Evolutionary conservation across 2,329 filamentous ascomycete genomes (phyloP), one percentile per base, ranked within the genome.

Genomic region (Diaporthe eres): DNA sequence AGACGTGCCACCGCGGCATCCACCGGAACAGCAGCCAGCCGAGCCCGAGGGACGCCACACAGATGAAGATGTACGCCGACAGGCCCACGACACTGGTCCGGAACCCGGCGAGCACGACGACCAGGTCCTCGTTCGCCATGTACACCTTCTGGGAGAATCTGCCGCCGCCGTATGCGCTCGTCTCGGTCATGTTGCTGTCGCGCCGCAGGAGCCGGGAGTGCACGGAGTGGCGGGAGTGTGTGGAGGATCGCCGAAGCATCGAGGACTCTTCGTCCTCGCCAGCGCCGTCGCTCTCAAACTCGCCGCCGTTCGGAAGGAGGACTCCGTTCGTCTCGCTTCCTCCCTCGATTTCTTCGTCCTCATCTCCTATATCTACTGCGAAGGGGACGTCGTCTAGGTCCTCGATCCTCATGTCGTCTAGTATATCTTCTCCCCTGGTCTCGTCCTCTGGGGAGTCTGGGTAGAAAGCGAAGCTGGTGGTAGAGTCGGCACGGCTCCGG

Each of bases 91-190:
- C 83, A 78, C 93, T 96, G 4, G 95, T 98, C 68, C 90, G 92
- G 84, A 98, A 99, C 0, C 97, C 97, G 34, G 96, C 95, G 81
- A 98, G 92, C 39, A 96, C 96, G 80, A 98, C 95, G 1, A 95
- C 98, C 78, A 99, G 87, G 83, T 99, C 97, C 84, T 99, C 97
- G 57, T 95, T 98, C 75, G 92, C 88, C 85, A 99, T 95, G 84
- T 98, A 97, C 34, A 98, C 90, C 85, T 98, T 98, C 84, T 99
- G 97, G 80, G 90, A 97, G 39, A 90, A 88, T 75, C 94, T 91
- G 57, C 91, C 91, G 15, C 90, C 90, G 55, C 86, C 87, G 68
- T 89, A 90, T 77, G 89, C 88, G 80, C 94, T 95, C 42, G 87
- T 89, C 77, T 92, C 90, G 17, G 95, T 97, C 71, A 90, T 90